These are phyloP conservation scores for Allium fistulosum DNA, from an alignment of 106 monocot genomes.

Conservation along the genomic window DNA sequence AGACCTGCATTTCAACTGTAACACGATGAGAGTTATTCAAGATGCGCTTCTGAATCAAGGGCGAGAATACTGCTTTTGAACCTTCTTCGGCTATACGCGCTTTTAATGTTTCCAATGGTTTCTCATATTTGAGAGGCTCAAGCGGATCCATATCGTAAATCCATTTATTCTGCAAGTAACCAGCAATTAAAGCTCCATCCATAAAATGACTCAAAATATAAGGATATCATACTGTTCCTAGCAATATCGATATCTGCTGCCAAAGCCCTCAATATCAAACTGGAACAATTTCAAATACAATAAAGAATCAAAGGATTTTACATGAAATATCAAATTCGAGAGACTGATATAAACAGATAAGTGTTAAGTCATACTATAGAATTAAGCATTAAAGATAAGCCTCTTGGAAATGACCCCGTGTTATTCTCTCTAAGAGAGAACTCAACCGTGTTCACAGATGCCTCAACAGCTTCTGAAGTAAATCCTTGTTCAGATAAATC, in stretches of 20 bases:
- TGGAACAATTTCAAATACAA: too few relatives aligned
- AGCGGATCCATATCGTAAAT: conserved; percentile 98
- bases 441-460: conserved; percentile 98
- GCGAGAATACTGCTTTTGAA: conserved; percentile 81
- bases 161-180: conserved; percentile 79
- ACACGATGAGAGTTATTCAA: conserved; percentile 88
- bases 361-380: conserved; percentile 57
- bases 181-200: neutral
- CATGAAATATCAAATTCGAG: too few relatives aligned
- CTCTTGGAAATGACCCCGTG: conserved; percentile 93
- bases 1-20: conserved; percentile 94
- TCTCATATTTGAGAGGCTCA: conserved; percentile 85
- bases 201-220: too few relatives aligned
- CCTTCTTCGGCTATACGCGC: conserved; percentile 76
- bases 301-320: too few relatives aligned
- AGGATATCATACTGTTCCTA: too few relatives aligned
- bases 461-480: conserved; percentile 83
- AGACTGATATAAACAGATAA: too few relatives aligned
- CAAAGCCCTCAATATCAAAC: too few relatives aligned
- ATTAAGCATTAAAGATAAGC: conserved; percentile 95
- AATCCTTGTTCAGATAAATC: conserved; percentile 82
- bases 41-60: conserved; percentile 76
- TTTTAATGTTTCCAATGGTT: conserved; percentile 77
- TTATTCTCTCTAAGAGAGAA: conserved; percentile 97
- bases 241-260: too few relatives aligned